Evolutionary conservation across 1,139 yeast genomes (phyloP).

Genomic region (Debaryomycetaceae sp.): DNA sequence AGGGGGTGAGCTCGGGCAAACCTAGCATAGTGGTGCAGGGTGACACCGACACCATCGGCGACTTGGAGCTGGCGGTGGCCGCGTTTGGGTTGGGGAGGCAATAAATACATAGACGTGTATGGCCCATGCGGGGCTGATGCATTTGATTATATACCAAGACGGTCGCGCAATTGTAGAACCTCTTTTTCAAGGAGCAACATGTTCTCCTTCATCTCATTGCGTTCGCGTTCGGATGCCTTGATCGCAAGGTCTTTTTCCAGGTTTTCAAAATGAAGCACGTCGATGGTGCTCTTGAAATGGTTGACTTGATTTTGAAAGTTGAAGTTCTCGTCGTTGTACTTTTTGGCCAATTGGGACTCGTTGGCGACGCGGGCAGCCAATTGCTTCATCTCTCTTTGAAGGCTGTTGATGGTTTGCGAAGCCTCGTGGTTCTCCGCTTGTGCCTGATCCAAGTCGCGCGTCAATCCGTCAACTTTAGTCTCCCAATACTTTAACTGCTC

Average conservation of each 20-base stretch:
- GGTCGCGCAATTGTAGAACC: conserved; percentile 55
- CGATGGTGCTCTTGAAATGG: conserved; percentile 32
- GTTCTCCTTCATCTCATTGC: conserved; percentile 48
- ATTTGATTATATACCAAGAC: conserved; percentile 16
- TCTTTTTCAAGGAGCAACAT: conserved; percentile 60
- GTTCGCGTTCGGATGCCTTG: conserved; percentile 33
- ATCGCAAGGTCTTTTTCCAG: conserved; percentile 39
- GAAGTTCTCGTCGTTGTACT: conserved; percentile 46
- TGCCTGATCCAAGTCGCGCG: conserved; percentile 26
- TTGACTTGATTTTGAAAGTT: conserved; percentile 40
- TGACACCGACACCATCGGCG: conserved; percentile 79
- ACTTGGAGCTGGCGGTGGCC: conserved; percentile 61
- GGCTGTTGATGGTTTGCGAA: conserved; percentile 25
- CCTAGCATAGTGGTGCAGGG: conserved; percentile 92
- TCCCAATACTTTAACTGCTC: conserved; percentile 47
- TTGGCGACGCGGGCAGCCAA: conserved; percentile 34
- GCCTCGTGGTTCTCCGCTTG: conserved; percentile 29
- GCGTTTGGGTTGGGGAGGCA: conserved; percentile 67
- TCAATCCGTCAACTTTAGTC: conserved; percentile 30
- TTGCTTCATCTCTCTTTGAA: conserved; percentile 32
- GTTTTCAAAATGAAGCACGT: conserved; percentile 32
- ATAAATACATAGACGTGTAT: conserved; percentile 3
- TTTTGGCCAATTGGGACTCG: conserved; percentile 35
- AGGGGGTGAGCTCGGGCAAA: conserved; percentile 50
- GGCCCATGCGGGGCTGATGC: not conserved